These are phyloP conservation scores for Ceriops zippeliana DNA, from an alignment of 345 rosid genomes.

Conservation along the genomic window DNA sequence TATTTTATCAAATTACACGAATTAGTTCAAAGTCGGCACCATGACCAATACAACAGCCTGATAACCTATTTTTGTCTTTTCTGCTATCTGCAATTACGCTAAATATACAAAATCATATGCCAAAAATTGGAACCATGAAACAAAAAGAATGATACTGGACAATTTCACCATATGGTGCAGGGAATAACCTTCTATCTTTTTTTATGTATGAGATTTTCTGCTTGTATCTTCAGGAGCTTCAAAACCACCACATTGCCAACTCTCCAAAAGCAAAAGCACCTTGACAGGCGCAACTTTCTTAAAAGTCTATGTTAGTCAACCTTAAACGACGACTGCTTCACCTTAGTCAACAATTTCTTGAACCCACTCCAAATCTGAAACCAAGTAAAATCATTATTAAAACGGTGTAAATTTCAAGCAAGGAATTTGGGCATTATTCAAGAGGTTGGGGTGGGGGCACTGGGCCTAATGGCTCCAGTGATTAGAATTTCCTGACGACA, in stretches of 20 bases:
- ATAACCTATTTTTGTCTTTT: constrained; percentile 17
- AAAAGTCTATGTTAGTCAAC: neutral
- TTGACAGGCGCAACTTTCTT: neutral
- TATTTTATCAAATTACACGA: constrained; percentile 8
- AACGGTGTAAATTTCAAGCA: neutral
- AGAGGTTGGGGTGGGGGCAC: too few relatives aligned
- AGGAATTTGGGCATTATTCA: neutral
- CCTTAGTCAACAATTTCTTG: constrained; percentile 78
- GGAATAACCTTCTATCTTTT: neutral
- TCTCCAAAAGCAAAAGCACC: constrained; percentile 6
- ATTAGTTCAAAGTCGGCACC: constrained; percentile 7
- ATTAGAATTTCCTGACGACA: too few relatives aligned
- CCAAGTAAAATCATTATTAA: constrained; percentile 4
- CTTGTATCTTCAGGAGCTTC: neutral
- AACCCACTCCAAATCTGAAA: constrained; percentile 92
- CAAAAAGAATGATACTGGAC: constrained; percentile 34
- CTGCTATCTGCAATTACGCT: neutral
- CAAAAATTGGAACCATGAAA: constrained; percentile 23
- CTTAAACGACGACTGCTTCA: neutral
- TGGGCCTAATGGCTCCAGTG: too few relatives aligned
- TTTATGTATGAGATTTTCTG: constrained; percentile 5
- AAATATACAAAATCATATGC: constrained; percentile 35
- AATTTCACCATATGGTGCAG: constrained; percentile 19
- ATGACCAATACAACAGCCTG: constrained; percentile 13
- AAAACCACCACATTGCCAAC: neutral